These are phyloP conservation scores for Litchi chinensis DNA, from an alignment of 345 rosid species.

Conservation along the genomic window DNA sequence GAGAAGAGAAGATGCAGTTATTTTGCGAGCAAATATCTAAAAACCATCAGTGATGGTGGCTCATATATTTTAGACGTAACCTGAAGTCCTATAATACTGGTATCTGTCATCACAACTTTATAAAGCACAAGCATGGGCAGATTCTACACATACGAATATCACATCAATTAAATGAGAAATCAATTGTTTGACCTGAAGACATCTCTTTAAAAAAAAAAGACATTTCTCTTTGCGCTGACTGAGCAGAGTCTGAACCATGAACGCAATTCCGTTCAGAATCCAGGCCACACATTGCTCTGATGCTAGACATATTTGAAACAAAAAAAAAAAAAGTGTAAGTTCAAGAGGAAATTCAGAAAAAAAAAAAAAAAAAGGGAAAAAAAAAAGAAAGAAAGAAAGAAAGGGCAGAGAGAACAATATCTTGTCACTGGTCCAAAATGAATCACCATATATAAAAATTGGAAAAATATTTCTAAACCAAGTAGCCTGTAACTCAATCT, in stretches of 20 bases:
- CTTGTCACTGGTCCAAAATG: background rate
- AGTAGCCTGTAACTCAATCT: background rate
- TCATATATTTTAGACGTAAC: background rate
- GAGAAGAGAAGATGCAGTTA: background rate
- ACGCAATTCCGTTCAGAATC: constrained; percentile 73
- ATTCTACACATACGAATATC: background rate
- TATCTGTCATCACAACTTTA: background rate
- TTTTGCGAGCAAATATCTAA: background rate
- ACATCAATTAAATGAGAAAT: background rate
- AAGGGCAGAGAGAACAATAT: background rate
- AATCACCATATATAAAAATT: background rate
- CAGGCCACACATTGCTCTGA: constrained; percentile 77
- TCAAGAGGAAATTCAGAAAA: too few species aligned
- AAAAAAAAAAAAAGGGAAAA: too few species aligned
- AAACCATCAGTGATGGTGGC: background rate
- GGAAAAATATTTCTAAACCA: background rate
- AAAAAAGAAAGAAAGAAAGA: background rate
- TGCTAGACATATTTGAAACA: constrained; percentile 37
- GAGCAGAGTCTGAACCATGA: constrained; percentile 81
- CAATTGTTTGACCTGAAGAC: constrained; percentile 46
- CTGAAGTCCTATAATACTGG: background rate
- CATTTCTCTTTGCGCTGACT: constrained; percentile 78
- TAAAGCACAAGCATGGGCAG: background rate
- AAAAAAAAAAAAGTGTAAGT: background rate
- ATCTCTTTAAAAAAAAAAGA: constrained; percentile 66